Percentiles rank a stretch among this genome's conserved stretches.
These are phyloP conservation scores for Apiospora sp. DNA, from an alignment of 2,329 filamentous ascomycete species.

Conservation along the genomic window DNA sequence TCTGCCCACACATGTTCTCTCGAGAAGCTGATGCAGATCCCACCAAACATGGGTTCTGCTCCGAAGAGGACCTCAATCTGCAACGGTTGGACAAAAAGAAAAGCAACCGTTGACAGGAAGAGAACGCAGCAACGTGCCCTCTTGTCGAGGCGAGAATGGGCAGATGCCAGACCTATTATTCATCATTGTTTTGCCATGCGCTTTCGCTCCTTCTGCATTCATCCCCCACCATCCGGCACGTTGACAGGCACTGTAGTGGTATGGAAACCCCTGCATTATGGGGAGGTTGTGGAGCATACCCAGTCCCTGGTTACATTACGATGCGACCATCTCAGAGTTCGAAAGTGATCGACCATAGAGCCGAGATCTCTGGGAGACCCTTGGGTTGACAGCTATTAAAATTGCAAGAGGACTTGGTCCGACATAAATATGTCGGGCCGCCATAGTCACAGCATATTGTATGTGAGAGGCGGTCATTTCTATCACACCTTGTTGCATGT, in stretches of 20 bases:
- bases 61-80: neutral
- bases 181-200: neutral
- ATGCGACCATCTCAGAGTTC: neutral
- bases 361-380: neutral
- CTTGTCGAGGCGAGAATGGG: neutral
- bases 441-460: neutral
- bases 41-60: no score
- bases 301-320: conserved; percentile 9
- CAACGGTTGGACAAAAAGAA: neutral
- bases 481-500: neutral
- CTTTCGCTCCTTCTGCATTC: conserved; percentile 8
- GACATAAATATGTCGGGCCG: neutral
- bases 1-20: neutral
- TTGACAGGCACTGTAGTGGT: neutral
- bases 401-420: neutral
- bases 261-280: neutral
- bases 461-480: neutral
- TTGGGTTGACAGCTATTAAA: neutral
- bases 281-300: neutral
- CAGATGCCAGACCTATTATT: neutral
- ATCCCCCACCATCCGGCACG: conserved; percentile 6
- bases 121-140: neutral
- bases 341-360: neutral
- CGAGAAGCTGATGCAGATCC: neutral
- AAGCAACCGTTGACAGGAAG: neutral